phyloP scores from a whole-genome alignment of 2,329 filamentous ascomycete genomes.

The Aspergillus flavus region DNA sequence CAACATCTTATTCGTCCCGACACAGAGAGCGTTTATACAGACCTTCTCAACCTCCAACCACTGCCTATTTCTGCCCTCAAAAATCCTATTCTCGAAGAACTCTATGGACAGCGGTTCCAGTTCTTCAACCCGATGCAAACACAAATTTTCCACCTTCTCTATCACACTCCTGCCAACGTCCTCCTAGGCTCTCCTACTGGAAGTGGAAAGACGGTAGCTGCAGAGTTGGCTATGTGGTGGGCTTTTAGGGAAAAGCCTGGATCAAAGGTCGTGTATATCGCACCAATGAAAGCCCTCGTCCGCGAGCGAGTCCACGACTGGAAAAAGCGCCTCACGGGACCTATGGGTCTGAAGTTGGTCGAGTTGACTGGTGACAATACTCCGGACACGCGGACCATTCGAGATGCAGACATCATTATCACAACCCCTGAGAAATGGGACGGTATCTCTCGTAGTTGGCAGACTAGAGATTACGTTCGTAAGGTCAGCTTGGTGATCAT shows the following conservation, averaged over 20 bases:
- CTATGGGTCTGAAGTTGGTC: conserved; percentile 86
- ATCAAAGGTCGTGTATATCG: conserved; percentile 98
- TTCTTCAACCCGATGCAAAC: conserved; percentile 99
- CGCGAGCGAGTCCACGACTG: conserved; percentile 96
- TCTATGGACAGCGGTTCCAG: conserved; percentile 86
- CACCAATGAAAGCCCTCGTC: conserved; percentile 98
- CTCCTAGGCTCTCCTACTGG: conserved; percentile 94
- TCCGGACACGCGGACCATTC: conserved; percentile 91
- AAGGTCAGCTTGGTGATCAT: conserved; percentile 97
- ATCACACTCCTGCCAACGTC: conserved; percentile 89
- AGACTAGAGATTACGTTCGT: conserved; percentile 92
- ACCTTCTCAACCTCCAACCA: conserved; percentile 88
- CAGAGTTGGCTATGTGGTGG: conserved; percentile 99
- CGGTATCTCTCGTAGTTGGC: conserved; percentile 98
- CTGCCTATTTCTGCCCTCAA: conserved; percentile 84
- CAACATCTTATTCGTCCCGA: conserved; percentile 97
- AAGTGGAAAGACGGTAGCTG: conserved; percentile 95
- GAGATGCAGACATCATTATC: conserved; percentile 95
- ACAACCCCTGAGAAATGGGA: conserved; percentile 99
- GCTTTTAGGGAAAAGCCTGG: conserved; percentile 92
- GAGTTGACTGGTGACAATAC: conserved; percentile 98
- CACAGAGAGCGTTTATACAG: conserved; percentile 95
- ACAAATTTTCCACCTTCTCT: conserved; percentile 95
- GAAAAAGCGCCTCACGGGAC: conserved; percentile 76
- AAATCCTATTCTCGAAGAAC: conserved; percentile 81